Conservation (phyloP, 129 eudicot genomes). For the Ambrosia trifida region DNA sequence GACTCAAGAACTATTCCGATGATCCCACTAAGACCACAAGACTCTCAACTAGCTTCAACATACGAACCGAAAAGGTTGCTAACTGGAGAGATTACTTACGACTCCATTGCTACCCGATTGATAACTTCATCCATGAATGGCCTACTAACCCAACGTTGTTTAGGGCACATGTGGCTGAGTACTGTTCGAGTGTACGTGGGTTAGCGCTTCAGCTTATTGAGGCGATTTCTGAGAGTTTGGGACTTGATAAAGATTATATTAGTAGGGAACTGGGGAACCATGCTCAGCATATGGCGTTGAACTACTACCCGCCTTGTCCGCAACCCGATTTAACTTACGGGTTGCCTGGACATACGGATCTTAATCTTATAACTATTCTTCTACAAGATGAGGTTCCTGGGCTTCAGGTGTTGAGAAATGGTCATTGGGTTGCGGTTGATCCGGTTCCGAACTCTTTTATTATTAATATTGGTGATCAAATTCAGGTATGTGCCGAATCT, state of each 20-base stretch:
- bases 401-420: constrained; percentile 36
- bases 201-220: constrained; percentile 29
- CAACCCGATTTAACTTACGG: constrained; percentile 43
- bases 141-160: constrained; percentile 37
- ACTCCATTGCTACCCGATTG: constrained; percentile 48
- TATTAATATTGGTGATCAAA: constrained; percentile 42
- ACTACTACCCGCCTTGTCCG: constrained; percentile 45
- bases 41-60: constrained; percentile 47
- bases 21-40: constrained; percentile 47
- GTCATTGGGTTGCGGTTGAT: constrained; percentile 38
- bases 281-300: constrained; percentile 48
- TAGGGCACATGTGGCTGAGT: constrained; percentile 34
- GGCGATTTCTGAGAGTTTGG: constrained; percentile 47
- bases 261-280: constrained; percentile 37
- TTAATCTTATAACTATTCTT: constrained; percentile 32
- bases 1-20: constrained; percentile 44
- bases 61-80: constrained; percentile 39
- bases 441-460: constrained; percentile 43
- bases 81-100: constrained; percentile 50
- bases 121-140: constrained; percentile 44
- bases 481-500: constrained; percentile 27
- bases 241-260: constrained; percentile 29
- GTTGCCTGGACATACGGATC: constrained; percentile 38
- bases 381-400: constrained; percentile 51
- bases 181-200: constrained; percentile 33